Percentiles rank a stretch among this genome's conserved stretches.
phyloP scores from a whole-genome alignment of 2,329 filamentous ascomycete species.

The Trichoderma endophyticum region DNA sequence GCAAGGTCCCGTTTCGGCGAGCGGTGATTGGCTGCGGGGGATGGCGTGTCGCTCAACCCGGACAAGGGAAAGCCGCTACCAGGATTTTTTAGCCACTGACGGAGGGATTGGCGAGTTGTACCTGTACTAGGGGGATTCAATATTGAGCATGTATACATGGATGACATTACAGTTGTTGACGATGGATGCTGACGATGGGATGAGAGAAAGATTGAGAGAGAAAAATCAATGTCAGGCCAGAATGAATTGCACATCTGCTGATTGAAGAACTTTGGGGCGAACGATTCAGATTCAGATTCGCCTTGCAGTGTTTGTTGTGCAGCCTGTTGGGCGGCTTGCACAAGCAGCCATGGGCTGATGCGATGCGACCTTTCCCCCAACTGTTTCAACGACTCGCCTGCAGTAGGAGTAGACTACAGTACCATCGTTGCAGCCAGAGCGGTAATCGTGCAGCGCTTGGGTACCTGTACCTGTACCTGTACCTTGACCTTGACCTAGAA shows the following conservation, averaged over 20 bases:
- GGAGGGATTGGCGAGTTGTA: not conserved
- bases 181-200: too few relatives aligned
- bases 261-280: not conserved
- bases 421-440: not conserved
- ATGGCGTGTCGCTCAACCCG: not conserved
- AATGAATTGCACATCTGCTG: not conserved
- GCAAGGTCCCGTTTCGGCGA: conserved; percentile 18
- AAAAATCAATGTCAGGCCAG: not conserved
- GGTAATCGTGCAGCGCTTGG: not conserved
- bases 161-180: not conserved
- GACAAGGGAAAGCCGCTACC: not conserved
- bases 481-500: not conserved
- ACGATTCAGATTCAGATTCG: not conserved
- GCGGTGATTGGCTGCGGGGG: conserved; percentile 9
- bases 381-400: not conserved
- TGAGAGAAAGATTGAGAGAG: not conserved
- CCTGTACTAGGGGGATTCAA: not conserved
- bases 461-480: not conserved
- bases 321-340: not conserved
- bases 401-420: not conserved
- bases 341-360: not conserved
- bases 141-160: not conserved
- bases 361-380: conserved; percentile 14
- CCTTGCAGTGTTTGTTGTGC: not conserved
- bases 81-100: not conserved